Base-by-base conservation (phyloP, 2,329 filamentous ascomycete species). In the Sporothrix variecibatus region DNA sequence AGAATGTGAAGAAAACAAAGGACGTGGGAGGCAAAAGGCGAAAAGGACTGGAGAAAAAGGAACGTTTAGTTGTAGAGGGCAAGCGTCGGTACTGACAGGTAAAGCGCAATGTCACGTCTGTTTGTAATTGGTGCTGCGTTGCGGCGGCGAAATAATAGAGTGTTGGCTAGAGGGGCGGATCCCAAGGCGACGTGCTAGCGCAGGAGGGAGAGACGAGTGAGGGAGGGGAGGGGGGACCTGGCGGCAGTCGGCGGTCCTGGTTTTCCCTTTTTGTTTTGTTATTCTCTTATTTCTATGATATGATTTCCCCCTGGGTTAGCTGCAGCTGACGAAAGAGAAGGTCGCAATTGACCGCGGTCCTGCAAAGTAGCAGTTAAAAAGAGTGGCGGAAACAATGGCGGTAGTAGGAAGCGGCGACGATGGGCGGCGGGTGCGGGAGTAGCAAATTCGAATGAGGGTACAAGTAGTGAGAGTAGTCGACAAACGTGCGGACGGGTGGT, bases 181-280 rank as follows among this genome's bases (percentile, higher is more conserved):
- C 43, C 46, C 28, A 51, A 40, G 62, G 46, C 43, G 62, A 72
- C 31, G 20, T 74, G 34, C 60, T 71, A 74, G 73, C 43, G 73
- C 53, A 67, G 56, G 43, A 56, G 43, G 60, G n/a, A 69, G 58
- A 72, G 73, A 65, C 43, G 62, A 64, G 9, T 15, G 28, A 67
- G 28, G 28, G 46, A 51, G 53, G 34, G 28, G 67, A 51, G n/a
- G 65, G 23, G 53, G 56, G 38, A 40, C 56, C 46, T 23, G 72
- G 67, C 28, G 72, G 67, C 28, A n/a, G 60, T 51, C 34, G 26
- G 65, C 51, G 68, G 67, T 65, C 56, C 6, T 56, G 51, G 28
- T 26, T 17, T n/a, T n/a, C n/a, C n/a, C n/a, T n/a, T n/a, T 46
- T 62, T 31, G n/a, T 20, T 15, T 72, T 53, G 28, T 28, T 26